These are phyloP conservation scores for Fomitopsis schrenkii DNA, from an alignment of 1,284 basidiomycete genomes.

Conservation along the genomic window DNA sequence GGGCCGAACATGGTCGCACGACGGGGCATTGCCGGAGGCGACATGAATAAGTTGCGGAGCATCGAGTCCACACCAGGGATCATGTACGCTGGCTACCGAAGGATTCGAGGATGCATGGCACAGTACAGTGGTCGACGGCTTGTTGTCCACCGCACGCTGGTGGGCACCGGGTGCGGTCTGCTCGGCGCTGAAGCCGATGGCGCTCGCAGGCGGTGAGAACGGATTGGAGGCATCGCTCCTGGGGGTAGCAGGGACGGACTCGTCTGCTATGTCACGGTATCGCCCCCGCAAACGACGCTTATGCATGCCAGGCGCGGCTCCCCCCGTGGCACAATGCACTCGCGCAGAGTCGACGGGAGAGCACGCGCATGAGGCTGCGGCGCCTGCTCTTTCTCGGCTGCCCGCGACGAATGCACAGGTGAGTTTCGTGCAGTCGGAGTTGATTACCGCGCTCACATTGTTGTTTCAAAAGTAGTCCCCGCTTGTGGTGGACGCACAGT, in stretches of 20 bases:
- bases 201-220: constrained; percentile 49
- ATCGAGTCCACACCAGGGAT: constrained; percentile 17
- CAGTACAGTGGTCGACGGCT: constrained; percentile 16
- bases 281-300: no score
- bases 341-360: no score
- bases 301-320: no score
- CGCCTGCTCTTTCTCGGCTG: no score
- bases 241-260: constrained; percentile 32
- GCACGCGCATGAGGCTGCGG: no score
- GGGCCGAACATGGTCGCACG: constrained; percentile 22
- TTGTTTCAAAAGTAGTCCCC: no score
- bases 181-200: constrained; percentile 37
- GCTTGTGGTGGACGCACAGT: no score
- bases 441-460: no score
- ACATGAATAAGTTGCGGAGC: constrained; percentile 31
- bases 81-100: constrained; percentile 14
- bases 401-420: no score
- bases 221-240: constrained; percentile 37
- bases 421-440: no score
- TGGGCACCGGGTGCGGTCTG: constrained; percentile 12
- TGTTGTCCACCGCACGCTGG: constrained; percentile 15
- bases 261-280: constrained; percentile 18
- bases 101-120: constrained; percentile 19
- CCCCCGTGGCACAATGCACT: no score
- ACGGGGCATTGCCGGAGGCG: constrained; percentile 25